Evolutionary conservation across 75 land plant species (phyloP).

Genomic region (Selaginella tamariscina): DNA sequence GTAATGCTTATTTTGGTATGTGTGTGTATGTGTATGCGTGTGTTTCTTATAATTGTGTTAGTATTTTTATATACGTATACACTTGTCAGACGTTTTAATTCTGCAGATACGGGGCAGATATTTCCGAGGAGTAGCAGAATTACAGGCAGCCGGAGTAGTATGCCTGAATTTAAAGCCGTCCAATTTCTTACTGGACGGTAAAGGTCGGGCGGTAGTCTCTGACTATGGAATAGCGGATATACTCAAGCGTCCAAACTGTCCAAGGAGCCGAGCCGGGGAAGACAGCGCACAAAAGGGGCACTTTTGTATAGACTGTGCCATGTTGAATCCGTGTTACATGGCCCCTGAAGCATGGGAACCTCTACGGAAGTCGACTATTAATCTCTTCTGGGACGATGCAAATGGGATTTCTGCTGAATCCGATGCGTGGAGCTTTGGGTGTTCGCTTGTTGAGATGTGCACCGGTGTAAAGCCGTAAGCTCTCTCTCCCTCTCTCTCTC

Average conservation of each 20-base stretch:
- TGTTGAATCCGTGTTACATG: constrained; percentile 72
- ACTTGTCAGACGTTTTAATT: too few species aligned
- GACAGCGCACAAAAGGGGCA: constrained; percentile 35
- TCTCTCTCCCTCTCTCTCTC: constrained; percentile 2
- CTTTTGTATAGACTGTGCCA: constrained; percentile 81
- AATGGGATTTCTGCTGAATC: constrained; percentile 70
- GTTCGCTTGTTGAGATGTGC: constrained; percentile 90
- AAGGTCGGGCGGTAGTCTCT: constrained; percentile 75
- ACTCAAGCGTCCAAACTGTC: constrained; percentile 58
- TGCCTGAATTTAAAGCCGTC: constrained; percentile 92
- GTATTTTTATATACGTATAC: too few species aligned
- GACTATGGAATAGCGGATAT: constrained; percentile 83
- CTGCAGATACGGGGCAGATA: constrained; percentile 82
- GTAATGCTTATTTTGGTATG: constrained; percentile 36
- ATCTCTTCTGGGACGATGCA: constrained; percentile 75
- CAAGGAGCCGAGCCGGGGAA: constrained; percentile 37
- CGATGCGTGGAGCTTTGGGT: constrained; percentile 98
- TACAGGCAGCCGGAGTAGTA: constrained; percentile 84
- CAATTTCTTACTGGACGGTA: constrained; percentile 65
- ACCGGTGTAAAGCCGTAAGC: constrained; percentile 86
- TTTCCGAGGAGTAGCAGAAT: constrained; percentile 94
- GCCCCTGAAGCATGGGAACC: constrained; percentile 99
- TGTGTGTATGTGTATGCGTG: too few species aligned
- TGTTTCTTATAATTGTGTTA: too few species aligned
- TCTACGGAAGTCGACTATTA: constrained; percentile 54